A percentile compares a stretch with the other conserved stretches of the same genome.
Conservation (phyloP, 2,329 filamentous ascomycete species). For the Exophiala xenobiotica region DNA sequence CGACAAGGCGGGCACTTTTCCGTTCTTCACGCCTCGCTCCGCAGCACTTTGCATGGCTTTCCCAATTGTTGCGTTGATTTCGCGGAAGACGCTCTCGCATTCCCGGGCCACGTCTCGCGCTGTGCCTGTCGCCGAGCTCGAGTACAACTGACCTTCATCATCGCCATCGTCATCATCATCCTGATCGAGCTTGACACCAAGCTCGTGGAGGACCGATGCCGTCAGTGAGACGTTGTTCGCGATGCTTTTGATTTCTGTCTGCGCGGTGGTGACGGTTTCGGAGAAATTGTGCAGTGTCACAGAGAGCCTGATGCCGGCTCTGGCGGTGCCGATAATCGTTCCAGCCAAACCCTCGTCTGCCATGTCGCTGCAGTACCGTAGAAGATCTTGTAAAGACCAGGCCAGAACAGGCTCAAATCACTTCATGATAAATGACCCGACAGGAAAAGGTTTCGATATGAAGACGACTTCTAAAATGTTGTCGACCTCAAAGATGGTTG, state of each 20-base stretch:
- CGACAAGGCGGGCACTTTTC: conserved; percentile 10
- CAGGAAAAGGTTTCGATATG: too few relatives aligned
- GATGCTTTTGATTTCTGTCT: conserved; percentile 16
- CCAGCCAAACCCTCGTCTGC: conserved; percentile 8
- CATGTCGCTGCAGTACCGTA: background rate
- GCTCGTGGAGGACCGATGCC: conserved; percentile 32
- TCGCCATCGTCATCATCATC: conserved; percentile 22
- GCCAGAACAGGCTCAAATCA: too few relatives aligned
- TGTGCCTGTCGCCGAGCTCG: conserved; percentile 21
- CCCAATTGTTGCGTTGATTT: conserved; percentile 27
- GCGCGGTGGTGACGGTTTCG: conserved; percentile 14
- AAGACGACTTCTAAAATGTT: too few relatives aligned
- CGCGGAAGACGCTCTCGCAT: conserved; percentile 31
- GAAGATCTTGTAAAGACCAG: too few relatives aligned
- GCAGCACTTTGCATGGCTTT: conserved; percentile 17
- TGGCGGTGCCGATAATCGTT: conserved; percentile 10
- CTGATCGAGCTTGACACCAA: conserved; percentile 30
- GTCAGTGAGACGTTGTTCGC: conserved; percentile 35
- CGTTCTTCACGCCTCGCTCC: conserved; percentile 5
- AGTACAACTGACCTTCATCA: conserved; percentile 24
- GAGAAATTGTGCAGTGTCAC: conserved; percentile 15
- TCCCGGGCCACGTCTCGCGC: conserved; percentile 27
- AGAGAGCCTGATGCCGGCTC: conserved; percentile 12
- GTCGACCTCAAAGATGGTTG: too few relatives aligned
- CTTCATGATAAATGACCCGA: too few relatives aligned